Evolutionary conservation across 176 grass and related monocot genomes (phyloP), one percentile per base, ranked within the genome.

Genomic region (Bonia amplexicaulis): DNA sequence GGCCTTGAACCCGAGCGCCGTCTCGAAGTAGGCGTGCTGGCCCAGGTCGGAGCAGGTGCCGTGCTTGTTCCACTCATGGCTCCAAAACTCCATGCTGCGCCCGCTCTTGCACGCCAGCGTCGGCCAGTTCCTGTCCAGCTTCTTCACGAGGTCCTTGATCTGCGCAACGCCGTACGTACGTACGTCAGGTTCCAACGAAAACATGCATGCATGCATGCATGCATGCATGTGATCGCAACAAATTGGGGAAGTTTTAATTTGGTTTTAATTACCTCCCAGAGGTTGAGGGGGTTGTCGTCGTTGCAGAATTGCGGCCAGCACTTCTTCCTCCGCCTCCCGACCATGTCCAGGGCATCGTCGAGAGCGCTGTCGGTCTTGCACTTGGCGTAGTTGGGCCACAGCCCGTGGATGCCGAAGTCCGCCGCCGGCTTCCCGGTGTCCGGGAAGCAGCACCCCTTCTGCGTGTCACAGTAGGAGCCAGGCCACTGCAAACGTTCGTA

Each of bases 51-150:
- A 82, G 84, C 94, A 94, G 48, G 92, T 94, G 66, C 94, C 94
- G 73, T 97, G 94, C 80, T 94, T 97, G 65, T 85, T 66, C 94
- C 94, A 97, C 77, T 97, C 94, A 70, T 97, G 73, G 86, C 75
- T 87, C 94, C 94, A 94, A 81, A 97, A 97, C 72, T 83, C 65
- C 33, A 84, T 46, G 55, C 94, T 91, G 25, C 79, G 11, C 1
- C 60, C 23, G 76, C 35, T 61, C 42, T 86, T 87, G 77, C 94
- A 97, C 51, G 92, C 74, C 68, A 97, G 76, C 76, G 94, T 92
- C 9, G 87, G 86, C 94, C 92, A 97, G 90, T 66, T 82, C 22
- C 0, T 0, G 22, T 87, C 80, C 88, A 97, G 85, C 1, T 78
- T 64, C 53, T 1, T 20, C 7, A 90, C 8, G 19, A 97, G 77